Evolutionary conservation across 1,139 yeast species (phyloP), one percentile per base, ranked within the genome.

Genomic region (Scheffersomyces stambukii): DNA sequence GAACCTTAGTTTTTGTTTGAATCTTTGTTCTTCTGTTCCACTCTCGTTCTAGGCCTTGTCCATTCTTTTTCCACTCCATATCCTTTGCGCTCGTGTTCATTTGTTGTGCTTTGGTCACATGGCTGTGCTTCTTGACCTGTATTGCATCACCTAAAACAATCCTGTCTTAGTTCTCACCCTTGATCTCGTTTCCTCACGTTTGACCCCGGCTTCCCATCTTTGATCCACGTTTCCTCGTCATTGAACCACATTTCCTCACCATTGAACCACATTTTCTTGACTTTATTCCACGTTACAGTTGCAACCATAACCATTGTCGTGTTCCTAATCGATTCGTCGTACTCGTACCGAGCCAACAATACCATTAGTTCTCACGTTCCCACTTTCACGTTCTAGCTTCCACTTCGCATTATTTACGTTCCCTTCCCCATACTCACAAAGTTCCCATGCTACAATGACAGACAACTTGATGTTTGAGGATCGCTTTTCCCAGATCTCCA

Each of bases 401-500:
- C n/a, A n/a, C n/a, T n/a, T n/a, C n/a, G n/a, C n/a, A n/a, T n/a
- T 12, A 9, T 3, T 21, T 13, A n/a, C 3, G 23, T n/a, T 13
- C 12, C 8, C 13, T 5, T 8, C 6, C 10, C 16, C 4, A 9
- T 8, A 20, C 9, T 14, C 13, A 24, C 3, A 16, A 16, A 18
- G 10, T 9, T 6, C 10, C 7, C 20, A 18, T 18, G 20, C 10
- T 21, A 16, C n/a, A 10, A n/a, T n/a, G 11, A 21, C 11, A 10
- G 23, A 28, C 12, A 39, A 36, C 27, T 29, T 38, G 4, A 24
- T 36, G 9, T 46, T 58, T 40, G 58, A 53, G 31, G 54, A 50
- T 33, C 46, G 51, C 32, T 57, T 58, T 37, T 49, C 64, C 17
- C 40, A 44, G 24, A 54, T 58, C 19, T 46, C 41, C 30, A 45